These are phyloP conservation scores for Eucalyptus virginea DNA, from an alignment of 345 rosid genomes.

Conservation along the genomic window DNA sequence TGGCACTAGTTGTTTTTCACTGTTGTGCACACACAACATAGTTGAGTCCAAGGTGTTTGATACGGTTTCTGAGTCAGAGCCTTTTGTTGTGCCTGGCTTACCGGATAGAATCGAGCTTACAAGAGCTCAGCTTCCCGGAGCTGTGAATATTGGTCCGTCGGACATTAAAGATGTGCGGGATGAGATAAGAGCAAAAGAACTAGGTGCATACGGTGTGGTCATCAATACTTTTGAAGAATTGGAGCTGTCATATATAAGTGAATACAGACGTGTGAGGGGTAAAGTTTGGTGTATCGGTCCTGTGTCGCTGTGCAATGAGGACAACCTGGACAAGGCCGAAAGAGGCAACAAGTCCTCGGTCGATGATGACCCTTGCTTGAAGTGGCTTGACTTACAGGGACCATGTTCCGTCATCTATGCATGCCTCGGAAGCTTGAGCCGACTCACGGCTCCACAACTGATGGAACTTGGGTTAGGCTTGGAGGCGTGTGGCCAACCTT, in stretches of 20 bases:
- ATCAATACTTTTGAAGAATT: conserved; percentile 20
- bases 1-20: conserved; percentile 11
- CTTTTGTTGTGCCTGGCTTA: conserved; percentile 4
- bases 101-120: conserved; percentile 4
- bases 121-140: neutral
- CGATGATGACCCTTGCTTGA: neutral
- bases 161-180: neutral
- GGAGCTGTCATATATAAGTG: conserved; percentile 7
- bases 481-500: conserved; percentile 22
- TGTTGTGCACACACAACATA: conserved; percentile 6
- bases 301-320: conserved; percentile 3
- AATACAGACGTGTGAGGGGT: neutral
- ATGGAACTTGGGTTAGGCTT: conserved; percentile 34
- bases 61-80: neutral
- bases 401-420: conserved; percentile 23
- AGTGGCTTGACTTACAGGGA: conserved; percentile 27
- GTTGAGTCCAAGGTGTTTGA: neutral
- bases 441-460: conserved; percentile 8
- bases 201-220: conserved; percentile 16
- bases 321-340: neutral
- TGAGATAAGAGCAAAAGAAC: conserved; percentile 13
- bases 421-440: conserved; percentile 31
- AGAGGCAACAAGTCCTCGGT: conserved; percentile 21
- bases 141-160: neutral
- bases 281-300: conserved; percentile 33